Evolutionary conservation across 345 rosid genomes (phyloP), one percentile per base, ranked within the genome.

Genomic region (Psidium guajava): DNA sequence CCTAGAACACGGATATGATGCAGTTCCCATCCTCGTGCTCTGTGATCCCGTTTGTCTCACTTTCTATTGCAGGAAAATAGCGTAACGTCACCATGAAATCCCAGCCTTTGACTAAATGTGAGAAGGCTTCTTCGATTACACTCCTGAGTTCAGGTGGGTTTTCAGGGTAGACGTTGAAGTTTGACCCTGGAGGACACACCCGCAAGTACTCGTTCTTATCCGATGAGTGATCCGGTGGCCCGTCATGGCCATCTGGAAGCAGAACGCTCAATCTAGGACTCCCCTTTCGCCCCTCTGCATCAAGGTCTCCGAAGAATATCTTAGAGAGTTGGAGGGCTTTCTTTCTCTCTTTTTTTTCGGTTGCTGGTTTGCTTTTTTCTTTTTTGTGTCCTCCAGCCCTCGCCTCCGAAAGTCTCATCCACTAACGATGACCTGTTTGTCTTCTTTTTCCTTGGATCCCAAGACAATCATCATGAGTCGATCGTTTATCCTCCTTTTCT

Each of bases 11-110:
- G 44, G 32, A 64, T 40, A 22, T 64, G 44, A 32, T 64, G 75
- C 75, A 64, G 74, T 92, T 93, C n/a, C 88, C 85, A 52, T 91
- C 95, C 87, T 91, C 92, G 22, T 93, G 93, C 84, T 89, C 87
- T 1, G 84, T 55, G 83, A 91, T n/a, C 9, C 94, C 96, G 49
- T 85, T 88, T 74, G 90, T 84, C 36, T 91, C 94, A 13, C 32
- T 16, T 50, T 89, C 90, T 13, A 90, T 82, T 1, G 93, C 92
- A 1, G 91, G 92, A 53, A 90, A 86, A 83, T 93, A 91, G 69
- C 25, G 90, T 54, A 89, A 18, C 9, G 93, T 89, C 5, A 49
- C 54, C 92, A 92, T 83, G 85, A 93, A 89, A 86, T 93, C 93
- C 92, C 89, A 40, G n/a, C n/a, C n/a, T n/a, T n/a, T n/a, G n/a